phyloP scores from a whole-genome alignment of 2,329 filamentous ascomycete genomes.

The Pseudonectria buxi region DNA sequence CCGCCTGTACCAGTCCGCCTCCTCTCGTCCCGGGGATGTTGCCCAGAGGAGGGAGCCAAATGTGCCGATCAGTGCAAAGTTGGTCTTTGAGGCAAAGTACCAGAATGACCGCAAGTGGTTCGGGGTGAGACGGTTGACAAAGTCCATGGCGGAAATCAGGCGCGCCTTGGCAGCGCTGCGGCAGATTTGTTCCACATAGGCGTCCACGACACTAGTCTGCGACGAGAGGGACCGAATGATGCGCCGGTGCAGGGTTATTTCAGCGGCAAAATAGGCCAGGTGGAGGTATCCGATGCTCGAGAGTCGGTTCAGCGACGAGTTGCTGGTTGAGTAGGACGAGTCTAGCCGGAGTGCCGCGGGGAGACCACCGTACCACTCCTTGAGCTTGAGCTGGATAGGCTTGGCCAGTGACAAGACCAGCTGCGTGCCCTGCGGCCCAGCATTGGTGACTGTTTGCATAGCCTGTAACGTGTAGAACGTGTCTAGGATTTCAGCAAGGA shows the following conservation, averaged over 20 bases:
- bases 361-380: slow-evolving; percentile 73
- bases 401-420: slow-evolving; percentile 70
- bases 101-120: slow-evolving; percentile 86
- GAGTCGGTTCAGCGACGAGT: slow-evolving; percentile 37
- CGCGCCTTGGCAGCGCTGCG: slow-evolving; percentile 90
- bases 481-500: slow-evolving; percentile 73
- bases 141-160: slow-evolving; percentile 93
- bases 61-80: slow-evolving; percentile 91
- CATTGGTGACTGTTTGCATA: slow-evolving; percentile 60
- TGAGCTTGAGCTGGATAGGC: slow-evolving; percentile 73
- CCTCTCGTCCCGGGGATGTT: slow-evolving; percentile 77
- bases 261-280: slow-evolving; percentile 86
- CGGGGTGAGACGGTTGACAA: slow-evolving; percentile 85
- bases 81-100: slow-evolving; percentile 82
- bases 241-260: slow-evolving; percentile 86
- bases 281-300: slow-evolving; percentile 72
- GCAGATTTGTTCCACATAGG: slow-evolving; percentile 85
- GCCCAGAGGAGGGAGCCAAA: slow-evolving; percentile 88
- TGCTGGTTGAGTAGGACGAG: slow-evolving; percentile 36
- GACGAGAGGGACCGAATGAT: slow-evolving; percentile 73
- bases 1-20: slow-evolving; percentile 86
- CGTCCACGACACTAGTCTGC: slow-evolving; percentile 47
- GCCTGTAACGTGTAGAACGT: slow-evolving; percentile 76
- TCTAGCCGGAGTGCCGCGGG: slow-evolving; percentile 62
- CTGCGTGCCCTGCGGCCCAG: slow-evolving; percentile 63